A percentile compares a stretch with the other conserved stretches of the same genome.
Evolutionary conservation across 225 moss, liverwort and hornwort species (phyloP).

Genomic region (Asterella californica): DNA sequence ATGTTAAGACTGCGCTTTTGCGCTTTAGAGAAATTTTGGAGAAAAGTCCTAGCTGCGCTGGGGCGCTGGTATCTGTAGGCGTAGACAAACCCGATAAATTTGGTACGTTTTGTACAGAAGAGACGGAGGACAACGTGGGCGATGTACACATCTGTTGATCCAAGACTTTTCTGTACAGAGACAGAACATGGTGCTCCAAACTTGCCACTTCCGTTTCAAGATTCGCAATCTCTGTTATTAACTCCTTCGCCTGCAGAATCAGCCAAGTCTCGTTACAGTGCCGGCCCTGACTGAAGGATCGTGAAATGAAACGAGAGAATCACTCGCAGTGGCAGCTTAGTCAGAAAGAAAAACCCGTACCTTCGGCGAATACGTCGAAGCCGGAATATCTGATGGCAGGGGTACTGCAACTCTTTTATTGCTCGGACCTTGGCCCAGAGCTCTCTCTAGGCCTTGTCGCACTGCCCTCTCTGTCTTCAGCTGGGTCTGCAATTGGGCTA

Average conservation of each 20-base stretch:
- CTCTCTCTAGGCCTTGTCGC: constrained; percentile 67
- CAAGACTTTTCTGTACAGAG: constrained; percentile 71
- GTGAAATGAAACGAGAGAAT: not conserved
- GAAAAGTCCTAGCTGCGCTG: constrained; percentile 32
- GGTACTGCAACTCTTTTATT: constrained; percentile 24
- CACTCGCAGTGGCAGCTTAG: not conserved
- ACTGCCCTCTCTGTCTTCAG: constrained; percentile 75
- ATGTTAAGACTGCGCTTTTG: constrained; percentile 27
- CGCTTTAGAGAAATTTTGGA: constrained; percentile 43
- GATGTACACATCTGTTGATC: constrained; percentile 52
- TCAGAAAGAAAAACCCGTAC: constrained; percentile 9
- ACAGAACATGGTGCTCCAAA: constrained; percentile 84
- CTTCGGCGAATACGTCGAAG: constrained; percentile 37
- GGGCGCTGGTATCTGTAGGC: not conserved
- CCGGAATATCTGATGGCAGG: constrained; percentile 28
- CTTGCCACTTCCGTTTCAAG: constrained; percentile 80
- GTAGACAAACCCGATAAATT: constrained; percentile 44
- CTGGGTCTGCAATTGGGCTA: constrained; percentile 72
- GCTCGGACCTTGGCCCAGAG: constrained; percentile 42
- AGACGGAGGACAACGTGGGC: constrained; percentile 19
- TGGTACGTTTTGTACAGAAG: constrained; percentile 33
- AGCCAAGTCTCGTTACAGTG: not conserved
- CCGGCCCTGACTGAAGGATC: not conserved
- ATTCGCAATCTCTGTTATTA: constrained; percentile 69
- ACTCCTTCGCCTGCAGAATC: constrained; percentile 61